Percentiles rank a stretch among this genome's conserved stretches.
Conservation (phyloP, 1,139 yeast species). For the Pichia sp. region DNA sequence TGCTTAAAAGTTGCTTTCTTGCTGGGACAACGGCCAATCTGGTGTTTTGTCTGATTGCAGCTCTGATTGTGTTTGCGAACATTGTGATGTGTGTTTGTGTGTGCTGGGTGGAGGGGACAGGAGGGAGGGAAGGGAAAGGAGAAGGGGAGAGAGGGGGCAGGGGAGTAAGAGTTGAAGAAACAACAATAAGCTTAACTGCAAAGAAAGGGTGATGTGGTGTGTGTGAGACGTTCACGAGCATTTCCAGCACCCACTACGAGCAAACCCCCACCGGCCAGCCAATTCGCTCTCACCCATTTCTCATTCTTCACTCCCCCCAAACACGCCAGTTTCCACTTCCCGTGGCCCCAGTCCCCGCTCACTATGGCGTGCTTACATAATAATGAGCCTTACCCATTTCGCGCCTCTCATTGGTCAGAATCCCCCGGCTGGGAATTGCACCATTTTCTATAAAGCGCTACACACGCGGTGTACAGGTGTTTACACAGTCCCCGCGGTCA, state of each 20-base stretch:
- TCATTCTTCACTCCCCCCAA: too few relatives aligned
- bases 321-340: background rate
- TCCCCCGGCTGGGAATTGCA: background rate
- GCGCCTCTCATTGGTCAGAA: constrained; percentile 6
- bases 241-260: too few relatives aligned
- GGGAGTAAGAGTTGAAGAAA: too few relatives aligned
- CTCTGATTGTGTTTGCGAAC: constrained; percentile 53
- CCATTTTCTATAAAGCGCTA: too few relatives aligned
- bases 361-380: background rate
- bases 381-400: background rate
- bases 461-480: background rate
- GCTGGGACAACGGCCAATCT: constrained; percentile 31
- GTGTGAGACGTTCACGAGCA: too few relatives aligned
- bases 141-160: too few relatives aligned
- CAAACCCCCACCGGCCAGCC: too few relatives aligned
- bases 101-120: background rate
- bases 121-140: background rate
- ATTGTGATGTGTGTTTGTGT: too few relatives aligned
- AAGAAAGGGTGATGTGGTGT: too few relatives aligned
- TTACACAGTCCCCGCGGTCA: background rate
- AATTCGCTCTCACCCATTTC: too few relatives aligned
- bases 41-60: constrained; percentile 46
- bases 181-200: too few relatives aligned
- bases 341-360: background rate
- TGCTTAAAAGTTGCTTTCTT: constrained; percentile 27